Evolutionary conservation across 345 rosid genomes (phyloP).

Genomic region (Bretschneidera sinensis): DNA sequence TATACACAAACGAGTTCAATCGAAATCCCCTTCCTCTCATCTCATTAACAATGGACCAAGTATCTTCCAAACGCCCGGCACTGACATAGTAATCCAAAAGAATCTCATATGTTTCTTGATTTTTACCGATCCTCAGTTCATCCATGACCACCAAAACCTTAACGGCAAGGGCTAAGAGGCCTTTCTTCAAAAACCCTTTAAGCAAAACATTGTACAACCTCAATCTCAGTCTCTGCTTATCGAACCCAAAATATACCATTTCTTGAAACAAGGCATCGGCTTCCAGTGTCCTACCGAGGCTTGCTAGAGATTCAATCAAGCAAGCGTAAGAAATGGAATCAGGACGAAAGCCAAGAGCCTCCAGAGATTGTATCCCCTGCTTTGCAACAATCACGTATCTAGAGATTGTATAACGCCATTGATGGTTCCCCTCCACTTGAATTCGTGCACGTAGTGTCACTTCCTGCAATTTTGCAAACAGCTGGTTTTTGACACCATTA

Average conservation of each 20-base stretch:
- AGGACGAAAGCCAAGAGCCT: conserved; percentile 41
- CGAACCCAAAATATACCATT: conserved; percentile 29
- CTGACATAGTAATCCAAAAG: conserved; percentile 53
- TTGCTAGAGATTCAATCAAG: conserved; percentile 42
- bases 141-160: conserved; percentile 40
- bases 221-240: conserved; percentile 27
- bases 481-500: neutral
- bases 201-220: conserved; percentile 43
- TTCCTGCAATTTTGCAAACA: neutral
- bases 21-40: conserved; percentile 42
- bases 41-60: conserved; percentile 50
- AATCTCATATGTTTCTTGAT: conserved; percentile 43
- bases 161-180: conserved; percentile 40
- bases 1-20: conserved; percentile 40
- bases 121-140: conserved; percentile 24
- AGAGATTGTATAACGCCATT: conserved; percentile 28
- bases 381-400: conserved; percentile 41
- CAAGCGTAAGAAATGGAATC: conserved; percentile 32
- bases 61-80: conserved; percentile 57
- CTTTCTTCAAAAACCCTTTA: conserved; percentile 51
- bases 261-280: conserved; percentile 60
- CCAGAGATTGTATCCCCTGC: conserved; percentile 41
- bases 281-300: conserved; percentile 53
- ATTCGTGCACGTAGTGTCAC: neutral
- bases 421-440: conserved; percentile 18